phyloP scores from a whole-genome alignment of 164 flowering plant species.

The Malania oleifera region DNA sequence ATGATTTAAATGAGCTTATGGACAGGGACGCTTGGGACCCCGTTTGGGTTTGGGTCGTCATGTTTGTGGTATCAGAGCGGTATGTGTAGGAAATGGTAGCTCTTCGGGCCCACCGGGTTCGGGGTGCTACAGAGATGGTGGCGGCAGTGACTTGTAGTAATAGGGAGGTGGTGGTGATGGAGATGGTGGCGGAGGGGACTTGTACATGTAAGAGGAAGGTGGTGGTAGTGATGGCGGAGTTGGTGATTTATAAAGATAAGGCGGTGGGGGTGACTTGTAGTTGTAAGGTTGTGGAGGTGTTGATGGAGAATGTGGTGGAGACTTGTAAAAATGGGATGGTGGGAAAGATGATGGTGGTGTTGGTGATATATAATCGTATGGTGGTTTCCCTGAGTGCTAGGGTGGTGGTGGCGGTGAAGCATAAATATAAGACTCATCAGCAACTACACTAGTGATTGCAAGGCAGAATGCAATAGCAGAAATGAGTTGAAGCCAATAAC shows the following conservation, averaged over 20 bases:
- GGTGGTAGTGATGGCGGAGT: neutral
- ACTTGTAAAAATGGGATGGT: too few relatives aligned
- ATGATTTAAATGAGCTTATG: too few relatives aligned
- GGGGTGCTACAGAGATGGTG: too few relatives aligned
- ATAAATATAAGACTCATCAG: constrained; percentile 5
- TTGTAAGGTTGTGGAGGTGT: neutral
- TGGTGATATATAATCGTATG: too few relatives aligned
- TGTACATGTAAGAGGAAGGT: neutral
- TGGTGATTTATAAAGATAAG: neutral
- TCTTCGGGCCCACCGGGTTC: too few relatives aligned
- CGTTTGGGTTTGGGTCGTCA: too few relatives aligned
- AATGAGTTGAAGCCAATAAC: constrained; percentile 5
- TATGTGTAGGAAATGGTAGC: too few relatives aligned
- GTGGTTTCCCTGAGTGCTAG: too few relatives aligned
- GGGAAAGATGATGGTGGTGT: too few relatives aligned
- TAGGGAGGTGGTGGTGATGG: constrained; percentile 6
- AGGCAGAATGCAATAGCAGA: constrained; percentile 10
- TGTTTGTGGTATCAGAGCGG: too few relatives aligned
- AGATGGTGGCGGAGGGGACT: too few relatives aligned
- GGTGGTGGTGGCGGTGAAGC: neutral
- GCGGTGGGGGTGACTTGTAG: constrained; percentile 6
- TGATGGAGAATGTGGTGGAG: neutral
- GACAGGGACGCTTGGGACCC: too few relatives aligned
- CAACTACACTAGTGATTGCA: constrained; percentile 2
- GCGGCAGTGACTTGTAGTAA: neutral